Base-by-base conservation (phyloP, 2,329 filamentous ascomycete species). In the Aureobasidium vineae region DNA sequence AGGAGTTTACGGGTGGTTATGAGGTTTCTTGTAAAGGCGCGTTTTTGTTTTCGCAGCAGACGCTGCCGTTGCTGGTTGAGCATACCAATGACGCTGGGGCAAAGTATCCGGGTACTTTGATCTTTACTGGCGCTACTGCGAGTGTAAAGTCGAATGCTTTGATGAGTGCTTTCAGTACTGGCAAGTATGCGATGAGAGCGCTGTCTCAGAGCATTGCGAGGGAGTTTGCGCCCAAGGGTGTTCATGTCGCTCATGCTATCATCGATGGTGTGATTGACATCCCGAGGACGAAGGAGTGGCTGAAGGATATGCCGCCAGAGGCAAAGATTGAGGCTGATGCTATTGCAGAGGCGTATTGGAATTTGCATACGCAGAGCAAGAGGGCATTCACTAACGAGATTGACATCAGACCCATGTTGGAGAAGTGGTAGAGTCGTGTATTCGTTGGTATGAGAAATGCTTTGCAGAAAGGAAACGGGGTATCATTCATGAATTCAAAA, bases 241-340 rank as follows among this genome's bases (percentile, higher is more conserved):
- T 97, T 1, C 92, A 97, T 76, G 89, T 96, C 1, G 86, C 89
- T 0, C 91, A 96, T 78, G 87, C 88, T 5, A 86, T 96, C 68
- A 88, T 96, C 65, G 92, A 97, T 74, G 92, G 91, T 0, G 84
- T 91, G 1, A 96, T 97, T 75, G 90, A 96, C 75, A 92, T 90
- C 64, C 90, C 90, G 0, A 81, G 85, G 69, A 90, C 87, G 1
- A 88, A 87, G 75, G 83, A 82, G 43, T 88, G 79, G 78, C 74
- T 83, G 65, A 83, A 84, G 74, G 79, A 83, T 45, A 78, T 83
- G 68, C 80, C 81, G 26, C 79, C 83, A 6, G 86, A 88, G 76
- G 85, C 82, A 0, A 94, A 93, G 80, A 86, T 96, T 68, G 87
- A 80, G 69, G 84, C 91, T 10, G 88, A 91, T 70, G 89, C 88